Base-by-base conservation (phyloP, 1,284 basidiomycete species). In the Leccinum fuscescens region DNA sequence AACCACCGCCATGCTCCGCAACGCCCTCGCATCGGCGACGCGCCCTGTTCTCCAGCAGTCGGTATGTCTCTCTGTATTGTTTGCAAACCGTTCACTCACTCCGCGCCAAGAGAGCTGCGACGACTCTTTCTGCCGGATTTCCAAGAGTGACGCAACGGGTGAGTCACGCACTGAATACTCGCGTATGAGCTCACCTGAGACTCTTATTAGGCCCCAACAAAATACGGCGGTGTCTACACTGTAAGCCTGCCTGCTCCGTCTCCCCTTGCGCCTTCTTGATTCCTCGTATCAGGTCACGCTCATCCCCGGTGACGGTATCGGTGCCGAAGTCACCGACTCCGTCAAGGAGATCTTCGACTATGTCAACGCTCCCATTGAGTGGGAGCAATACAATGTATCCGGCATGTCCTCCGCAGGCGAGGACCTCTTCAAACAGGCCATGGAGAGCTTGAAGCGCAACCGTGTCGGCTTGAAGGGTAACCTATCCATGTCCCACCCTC, bases 291-390 rank as follows among this genome's bases (percentile, higher is more conserved):
- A 92, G 90, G 93, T 96, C 68, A 96, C 94, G 60, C 87, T 96
- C 70, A 94, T 97, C 66, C 95, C 94, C 53, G 96, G 96, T 71
- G 96, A 98, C 74, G 96, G 96, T 84, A 91, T 99, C 74, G 97
- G 97, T 69, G 86, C 87, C 72, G 97, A 99, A 81, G 94, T 99
- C 75, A 94, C 96, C 65, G 93, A 96, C 78, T 96, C 94, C 17
- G 96, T 99, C 70, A 98, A 99, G 83, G 95, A 98, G 80, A 95
- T 99, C 76, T 99, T 99, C 71, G 93, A 97, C 75, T 86, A 93
- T 66, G 86, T 94, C 76, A 99, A 99, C 76, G 97, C 95, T 37
- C 97, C 97, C 76, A 96, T 99, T 79, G 94, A 98, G 78, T 99
- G 96, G 93, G 96, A 98, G 77, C 94, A 98, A 78, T 98, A 96